These are phyloP conservation scores for Globisporangium nunn DNA, from an alignment of 352 stramenopile genomes.

Conservation along the genomic window DNA sequence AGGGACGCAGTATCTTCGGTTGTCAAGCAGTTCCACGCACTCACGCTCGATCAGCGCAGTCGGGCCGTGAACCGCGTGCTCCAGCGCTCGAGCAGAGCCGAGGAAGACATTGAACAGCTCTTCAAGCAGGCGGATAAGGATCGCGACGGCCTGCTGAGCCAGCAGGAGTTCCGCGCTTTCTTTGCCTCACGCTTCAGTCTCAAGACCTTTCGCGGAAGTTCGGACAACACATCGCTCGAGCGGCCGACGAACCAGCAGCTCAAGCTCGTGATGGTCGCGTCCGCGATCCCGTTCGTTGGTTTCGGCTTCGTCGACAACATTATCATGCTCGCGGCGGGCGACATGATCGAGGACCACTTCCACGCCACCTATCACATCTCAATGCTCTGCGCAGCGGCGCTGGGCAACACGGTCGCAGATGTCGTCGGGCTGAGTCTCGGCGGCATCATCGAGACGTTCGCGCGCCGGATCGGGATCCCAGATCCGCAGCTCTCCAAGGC, in stretches of 20 bases:
- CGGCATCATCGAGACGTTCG: conserved; percentile 85
- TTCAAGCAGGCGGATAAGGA: conserved; percentile 69
- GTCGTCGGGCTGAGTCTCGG: conserved; percentile 91
- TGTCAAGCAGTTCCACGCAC: conserved; percentile 49
- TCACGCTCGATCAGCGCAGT: conserved; percentile 52
- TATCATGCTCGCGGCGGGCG: conserved; percentile 85
- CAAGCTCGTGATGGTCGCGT: conserved; percentile 69
- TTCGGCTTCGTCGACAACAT: conserved; percentile 86
- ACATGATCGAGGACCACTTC: conserved; percentile 93
- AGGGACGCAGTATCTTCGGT: conserved; percentile 27
- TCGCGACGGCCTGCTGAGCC: conserved; percentile 51
- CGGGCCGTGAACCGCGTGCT: conserved; percentile 45
- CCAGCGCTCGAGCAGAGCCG: conserved; percentile 24
- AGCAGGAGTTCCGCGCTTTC: conserved; percentile 60
- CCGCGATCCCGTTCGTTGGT: conserved; percentile 73
- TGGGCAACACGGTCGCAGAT: conserved; percentile 94
- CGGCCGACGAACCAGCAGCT: conserved; percentile 59
- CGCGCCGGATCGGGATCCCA: conserved; percentile 52
- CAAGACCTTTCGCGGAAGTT: conserved; percentile 28
- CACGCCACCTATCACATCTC: conserved; percentile 93
- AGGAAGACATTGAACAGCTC: conserved; percentile 58
- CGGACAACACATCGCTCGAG: conserved; percentile 24
- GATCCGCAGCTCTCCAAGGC: conserved; percentile 71
- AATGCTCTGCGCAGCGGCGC: conserved; percentile 91
- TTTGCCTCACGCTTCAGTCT: conserved; percentile 63